A percentile compares a stretch with the other conserved stretches of the same genome.
Conservation (phyloP, 768 basidiomycete species). For the Suillus subaureus region DNA sequence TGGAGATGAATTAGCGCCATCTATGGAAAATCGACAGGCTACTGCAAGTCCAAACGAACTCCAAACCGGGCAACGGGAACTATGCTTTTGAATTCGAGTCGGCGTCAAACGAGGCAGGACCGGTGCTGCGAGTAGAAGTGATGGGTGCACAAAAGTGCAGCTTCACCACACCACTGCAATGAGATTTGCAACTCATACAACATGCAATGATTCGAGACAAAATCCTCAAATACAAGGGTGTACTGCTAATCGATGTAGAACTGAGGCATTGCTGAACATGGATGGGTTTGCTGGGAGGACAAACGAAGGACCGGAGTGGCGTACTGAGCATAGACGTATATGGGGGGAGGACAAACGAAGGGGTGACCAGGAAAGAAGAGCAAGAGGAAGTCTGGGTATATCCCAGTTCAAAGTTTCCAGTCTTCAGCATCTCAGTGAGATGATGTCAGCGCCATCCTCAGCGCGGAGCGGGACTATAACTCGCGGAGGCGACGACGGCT, state of each 20-base stretch:
- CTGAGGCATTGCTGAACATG: not conserved
- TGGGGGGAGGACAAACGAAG: not conserved
- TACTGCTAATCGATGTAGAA: not conserved
- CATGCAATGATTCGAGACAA: too few relatives aligned
- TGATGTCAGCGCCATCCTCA: not conserved
- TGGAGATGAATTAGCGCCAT: not conserved
- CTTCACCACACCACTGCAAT: not conserved
- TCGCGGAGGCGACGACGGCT: not conserved
- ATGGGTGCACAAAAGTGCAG: not conserved
- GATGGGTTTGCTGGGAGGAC: not conserved
- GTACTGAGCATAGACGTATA: not conserved
- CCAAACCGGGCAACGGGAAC: not conserved
- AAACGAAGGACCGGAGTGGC: not conserved
- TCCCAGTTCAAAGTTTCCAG: not conserved
- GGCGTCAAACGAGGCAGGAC: not conserved
- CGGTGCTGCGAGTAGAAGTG: not conserved
- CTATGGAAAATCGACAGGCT: not conserved
- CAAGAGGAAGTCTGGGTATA: not conserved
- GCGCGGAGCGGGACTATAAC: not conserved
- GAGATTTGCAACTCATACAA: not conserved
- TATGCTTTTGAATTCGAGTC: not conserved
- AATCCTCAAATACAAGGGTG: not conserved
- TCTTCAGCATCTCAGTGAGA: not conserved
- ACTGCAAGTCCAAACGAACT: too few relatives aligned
- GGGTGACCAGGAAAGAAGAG: not conserved